Evolutionary conservation across 257 asterid species (phyloP).

Genomic region (Handroanthus guayacan): DNA sequence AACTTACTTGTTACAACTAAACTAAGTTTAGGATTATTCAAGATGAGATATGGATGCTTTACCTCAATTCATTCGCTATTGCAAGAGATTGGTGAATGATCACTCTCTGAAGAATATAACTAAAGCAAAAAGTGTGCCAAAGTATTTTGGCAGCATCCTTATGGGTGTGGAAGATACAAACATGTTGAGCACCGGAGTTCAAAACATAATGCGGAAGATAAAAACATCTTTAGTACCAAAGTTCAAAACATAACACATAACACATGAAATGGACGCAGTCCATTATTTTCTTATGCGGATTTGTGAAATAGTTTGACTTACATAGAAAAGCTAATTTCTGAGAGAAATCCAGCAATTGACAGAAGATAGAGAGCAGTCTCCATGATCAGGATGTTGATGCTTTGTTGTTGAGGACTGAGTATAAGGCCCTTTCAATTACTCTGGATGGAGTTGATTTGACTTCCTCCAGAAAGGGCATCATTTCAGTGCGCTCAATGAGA

Average conservation of each 20-base stretch:
- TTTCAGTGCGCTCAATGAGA: conserved; percentile 48
- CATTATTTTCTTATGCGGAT: conserved; percentile 13
- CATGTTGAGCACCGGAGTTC: conserved; percentile 2
- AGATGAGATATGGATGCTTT: conserved; percentile 10
- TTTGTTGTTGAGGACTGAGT: conserved; percentile 32
- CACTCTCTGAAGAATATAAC: conserved; percentile 2
- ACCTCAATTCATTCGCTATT: conserved; percentile 5
- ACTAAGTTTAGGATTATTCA: background rate
- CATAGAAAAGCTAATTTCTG: conserved; percentile 35
- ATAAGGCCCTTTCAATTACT: conserved; percentile 24
- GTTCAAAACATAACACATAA: background rate
- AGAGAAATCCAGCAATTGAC: conserved; percentile 58
- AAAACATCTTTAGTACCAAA: conserved; percentile 14
- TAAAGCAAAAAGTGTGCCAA: background rate
- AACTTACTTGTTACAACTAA: conserved; percentile 15
- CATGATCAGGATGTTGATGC: conserved; percentile 29
- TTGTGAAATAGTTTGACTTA: conserved; percentile 27
- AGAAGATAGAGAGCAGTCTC: conserved; percentile 84
- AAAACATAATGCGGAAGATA: conserved; percentile 18
- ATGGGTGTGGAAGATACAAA: conserved; percentile 12
- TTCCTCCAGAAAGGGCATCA: conserved; percentile 29
- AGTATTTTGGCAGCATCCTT: conserved; percentile 14
- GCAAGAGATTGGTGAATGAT: conserved; percentile 16
- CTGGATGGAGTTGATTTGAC: conserved; percentile 21
- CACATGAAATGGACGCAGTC: conserved; percentile 28